Base-by-base conservation (phyloP, 192 early-diverging fungal species). In the Powellomyces hirtus region DNA sequence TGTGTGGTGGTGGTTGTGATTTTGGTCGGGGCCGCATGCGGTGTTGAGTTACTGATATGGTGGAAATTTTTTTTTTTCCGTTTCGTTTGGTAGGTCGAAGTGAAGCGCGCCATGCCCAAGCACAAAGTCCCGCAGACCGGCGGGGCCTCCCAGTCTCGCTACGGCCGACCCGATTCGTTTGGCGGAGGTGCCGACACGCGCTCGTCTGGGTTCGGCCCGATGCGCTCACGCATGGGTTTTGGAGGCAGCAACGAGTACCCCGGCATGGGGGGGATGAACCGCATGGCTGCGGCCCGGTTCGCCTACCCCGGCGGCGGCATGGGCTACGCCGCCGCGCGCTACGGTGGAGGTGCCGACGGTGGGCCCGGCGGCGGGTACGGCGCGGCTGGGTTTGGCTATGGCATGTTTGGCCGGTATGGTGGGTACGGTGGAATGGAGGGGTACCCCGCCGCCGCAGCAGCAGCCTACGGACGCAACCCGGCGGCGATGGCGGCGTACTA, bases 51-150 rank as follows among this genome's bases (percentile, higher is more conserved):
- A n/a, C n/a, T n/a, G n/a, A n/a, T n/a, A n/a, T n/a, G n/a, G n/a
- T n/a, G n/a, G n/a, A n/a, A n/a, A n/a, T n/a, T n/a, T n/a, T n/a
- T n/a, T n/a, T n/a, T n/a, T n/a, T n/a, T n/a, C n/a, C n/a, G n/a
- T n/a, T n/a, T n/a, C 38, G 1, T 4, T 30, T 56, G 26, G 33
- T 20, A 89, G 87, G 75, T 90, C 37, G 88, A 91, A 66, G 86
- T 91, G 16, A 88, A 88, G 70, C 76, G 81, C 36, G 89, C 89
- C 1, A 86, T 86, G 75, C 89, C 89, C 34, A 90, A 90, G 64
- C 70, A 72, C 31, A 62, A 63, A 51, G 56, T 72, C 37, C 55
- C 55, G 16, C 36, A 16, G 7, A 31, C 35, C 31, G 36, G 49
- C 4, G 64, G 18, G 4, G 5, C 24, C 1, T 26, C 62, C 14